Evolutionary conservation across 2,329 filamentous ascomycete species (phyloP).

Genomic region (Coniochaeta sp.): DNA sequence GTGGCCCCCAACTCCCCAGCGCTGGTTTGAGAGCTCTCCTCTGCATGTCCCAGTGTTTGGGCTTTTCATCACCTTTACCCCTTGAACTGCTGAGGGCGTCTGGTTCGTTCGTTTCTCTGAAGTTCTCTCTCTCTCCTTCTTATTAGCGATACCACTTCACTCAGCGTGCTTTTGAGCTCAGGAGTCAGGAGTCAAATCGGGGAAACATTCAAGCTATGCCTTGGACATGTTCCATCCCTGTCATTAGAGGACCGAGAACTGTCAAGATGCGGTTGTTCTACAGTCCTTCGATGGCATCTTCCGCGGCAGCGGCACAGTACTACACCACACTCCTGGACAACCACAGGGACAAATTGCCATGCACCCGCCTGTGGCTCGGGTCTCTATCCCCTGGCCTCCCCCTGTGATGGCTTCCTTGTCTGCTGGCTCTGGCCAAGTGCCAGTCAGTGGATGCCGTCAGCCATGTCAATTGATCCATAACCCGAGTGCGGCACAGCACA

Average conservation of each 20-base stretch:
- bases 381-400: not conserved
- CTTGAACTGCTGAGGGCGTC: not conserved
- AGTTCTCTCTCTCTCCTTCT: not conserved
- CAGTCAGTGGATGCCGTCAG: not conserved
- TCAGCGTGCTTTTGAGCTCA: conserved; percentile 1
- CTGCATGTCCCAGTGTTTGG: not conserved
- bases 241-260: not conserved
- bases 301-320: not conserved
- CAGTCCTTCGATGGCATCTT: not conserved
- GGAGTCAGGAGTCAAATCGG: not conserved
- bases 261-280: not conserved
- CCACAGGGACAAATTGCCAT: not conserved
- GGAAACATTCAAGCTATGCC: not conserved
- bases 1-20: too few relatives aligned
- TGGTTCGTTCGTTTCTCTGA: too few relatives aligned
- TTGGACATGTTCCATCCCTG: not conserved
- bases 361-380: not conserved
- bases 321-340: not conserved
- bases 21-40: too few relatives aligned
- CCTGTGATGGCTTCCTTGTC: too few relatives aligned
- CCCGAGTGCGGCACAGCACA: not conserved
- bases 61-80: not conserved
- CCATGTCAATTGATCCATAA: not conserved
- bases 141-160: not conserved
- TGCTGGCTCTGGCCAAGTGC: not conserved